Evolutionary conservation across 305 asterid species (phyloP).

Genomic region (Ilex paraguariensis): DNA sequence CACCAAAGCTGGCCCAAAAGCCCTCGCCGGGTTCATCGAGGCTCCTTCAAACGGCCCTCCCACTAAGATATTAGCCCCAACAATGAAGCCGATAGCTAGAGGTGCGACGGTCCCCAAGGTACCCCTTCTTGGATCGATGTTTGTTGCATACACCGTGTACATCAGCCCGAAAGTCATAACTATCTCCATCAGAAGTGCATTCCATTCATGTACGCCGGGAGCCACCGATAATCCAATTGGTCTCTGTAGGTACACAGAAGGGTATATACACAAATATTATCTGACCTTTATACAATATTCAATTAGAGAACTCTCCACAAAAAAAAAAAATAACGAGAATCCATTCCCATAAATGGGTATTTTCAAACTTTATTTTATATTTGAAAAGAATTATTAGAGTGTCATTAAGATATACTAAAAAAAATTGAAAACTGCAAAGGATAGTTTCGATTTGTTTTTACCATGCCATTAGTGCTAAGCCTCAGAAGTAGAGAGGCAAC

Average conservation of each 20-base stretch:
- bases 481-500: constrained; percentile 60
- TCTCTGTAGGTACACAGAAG: constrained; percentile 35
- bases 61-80: constrained; percentile 72
- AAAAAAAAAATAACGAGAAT: too few relatives aligned
- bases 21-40: constrained; percentile 85
- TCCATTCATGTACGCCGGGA: constrained; percentile 50
- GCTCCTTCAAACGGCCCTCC: constrained; percentile 98
- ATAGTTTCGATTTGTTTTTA: constrained; percentile 6
- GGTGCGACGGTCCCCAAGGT: constrained; percentile 75
- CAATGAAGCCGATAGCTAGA: constrained; percentile 77
- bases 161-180: constrained; percentile 72
- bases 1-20: constrained; percentile 82
- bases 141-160: constrained; percentile 69
- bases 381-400: background rate
- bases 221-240: constrained; percentile 69
- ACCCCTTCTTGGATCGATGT: constrained; percentile 73
- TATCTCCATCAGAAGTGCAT: constrained; percentile 74
- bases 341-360: too few relatives aligned
- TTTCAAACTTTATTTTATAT: too few relatives aligned
- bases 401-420: background rate
- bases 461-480: constrained; percentile 64
- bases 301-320: too few relatives aligned
- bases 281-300: too few relatives aligned
- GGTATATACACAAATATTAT: background rate
- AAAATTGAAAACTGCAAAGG: background rate